Conservation (phyloP, 139 green algal species). For the Coelastrella sp. region DNA sequence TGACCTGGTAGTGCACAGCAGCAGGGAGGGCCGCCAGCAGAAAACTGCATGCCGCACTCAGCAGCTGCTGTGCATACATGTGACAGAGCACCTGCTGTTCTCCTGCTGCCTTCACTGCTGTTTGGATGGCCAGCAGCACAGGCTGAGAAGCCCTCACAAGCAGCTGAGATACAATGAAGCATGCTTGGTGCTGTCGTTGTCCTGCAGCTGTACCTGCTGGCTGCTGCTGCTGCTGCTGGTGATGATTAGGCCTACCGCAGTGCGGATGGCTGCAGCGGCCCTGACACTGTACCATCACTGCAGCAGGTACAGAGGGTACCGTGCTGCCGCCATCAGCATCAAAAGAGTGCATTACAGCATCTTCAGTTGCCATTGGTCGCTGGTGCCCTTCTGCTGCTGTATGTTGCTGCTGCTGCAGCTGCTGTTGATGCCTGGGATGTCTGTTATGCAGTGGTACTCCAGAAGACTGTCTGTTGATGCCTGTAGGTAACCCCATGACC, state of each 20-base stretch:
- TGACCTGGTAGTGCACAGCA: constrained; percentile 19
- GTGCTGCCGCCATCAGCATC: not conserved
- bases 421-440: constrained; percentile 17
- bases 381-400: not conserved
- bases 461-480: not conserved
- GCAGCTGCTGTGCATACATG: constrained; percentile 20
- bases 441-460: not conserved
- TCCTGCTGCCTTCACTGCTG: constrained; percentile 5
- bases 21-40: constrained; percentile 20
- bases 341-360: constrained; percentile 14
- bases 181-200: constrained; percentile 9
- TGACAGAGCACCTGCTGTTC: not conserved
- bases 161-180: constrained; percentile 37
- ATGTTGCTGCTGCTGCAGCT: constrained; percentile 25
- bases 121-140: not conserved
- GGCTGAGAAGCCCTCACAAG: not conserved
- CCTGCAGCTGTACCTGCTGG: not conserved
- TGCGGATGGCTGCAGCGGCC: not conserved
- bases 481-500: constrained; percentile 3
- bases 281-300: not conserved
- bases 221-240: constrained; percentile 3
- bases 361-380: not conserved
- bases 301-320: not conserved
- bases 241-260: not conserved
- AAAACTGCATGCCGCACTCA: not conserved